These are phyloP conservation scores for Oryza meridionalis DNA, from an alignment of 176 grass and related monocot species.

Conservation along the genomic window DNA sequence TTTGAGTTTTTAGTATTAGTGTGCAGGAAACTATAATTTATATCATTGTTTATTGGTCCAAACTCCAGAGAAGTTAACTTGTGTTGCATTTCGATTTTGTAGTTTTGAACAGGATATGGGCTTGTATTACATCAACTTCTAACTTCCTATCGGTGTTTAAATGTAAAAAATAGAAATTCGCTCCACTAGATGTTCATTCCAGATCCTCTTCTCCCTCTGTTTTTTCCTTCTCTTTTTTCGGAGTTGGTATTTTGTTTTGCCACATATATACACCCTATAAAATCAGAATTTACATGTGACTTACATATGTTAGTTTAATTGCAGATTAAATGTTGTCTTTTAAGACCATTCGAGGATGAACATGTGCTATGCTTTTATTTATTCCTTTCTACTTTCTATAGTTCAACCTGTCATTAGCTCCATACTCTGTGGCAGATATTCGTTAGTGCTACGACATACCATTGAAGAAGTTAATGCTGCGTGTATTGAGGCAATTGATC, in stretches of 20 bases:
- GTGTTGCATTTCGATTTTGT: slow-evolving; percentile 10
- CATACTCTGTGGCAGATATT: slow-evolving; percentile 67
- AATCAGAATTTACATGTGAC: background rate
- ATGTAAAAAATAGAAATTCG: background rate
- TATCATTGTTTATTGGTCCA: background rate
- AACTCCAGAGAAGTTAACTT: background rate
- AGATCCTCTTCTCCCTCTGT: too few species aligned
- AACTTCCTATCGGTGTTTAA: background rate
- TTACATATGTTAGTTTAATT: background rate
- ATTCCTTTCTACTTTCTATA: background rate
- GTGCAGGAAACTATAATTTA: slow-evolving; percentile 1
- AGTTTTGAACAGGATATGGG: slow-evolving; percentile 4
- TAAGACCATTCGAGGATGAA: background rate
- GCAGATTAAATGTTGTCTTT: background rate
- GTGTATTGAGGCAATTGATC: slow-evolving; percentile 82
- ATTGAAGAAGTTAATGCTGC: slow-evolving; percentile 85
- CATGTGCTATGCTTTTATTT: background rate
- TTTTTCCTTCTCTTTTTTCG: background rate
- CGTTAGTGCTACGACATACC: slow-evolving; percentile 87
- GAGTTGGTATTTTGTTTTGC: background rate
- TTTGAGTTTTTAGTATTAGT: background rate
- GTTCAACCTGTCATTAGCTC: slow-evolving; percentile 22
- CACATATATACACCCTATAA: background rate
- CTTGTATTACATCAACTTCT: background rate
- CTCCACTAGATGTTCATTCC: too few species aligned